Evolutionary conservation across 2,329 filamentous ascomycete genomes (phyloP).

Genomic region (Clonostachys rhizophaga): DNA sequence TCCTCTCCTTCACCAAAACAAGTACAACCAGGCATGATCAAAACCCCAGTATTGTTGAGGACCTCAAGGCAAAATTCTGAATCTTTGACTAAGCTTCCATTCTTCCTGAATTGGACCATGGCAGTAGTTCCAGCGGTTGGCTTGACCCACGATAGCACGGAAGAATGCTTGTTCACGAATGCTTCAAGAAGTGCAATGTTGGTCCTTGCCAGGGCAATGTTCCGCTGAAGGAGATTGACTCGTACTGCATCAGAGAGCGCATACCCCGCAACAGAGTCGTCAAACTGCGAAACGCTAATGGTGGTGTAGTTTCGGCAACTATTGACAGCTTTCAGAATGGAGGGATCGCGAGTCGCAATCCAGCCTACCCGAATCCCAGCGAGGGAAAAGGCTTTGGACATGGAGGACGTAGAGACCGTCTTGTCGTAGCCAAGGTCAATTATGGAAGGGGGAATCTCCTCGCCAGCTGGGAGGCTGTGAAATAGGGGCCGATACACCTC

Average conservation of each 20-base stretch:
- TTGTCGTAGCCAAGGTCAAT: slow-evolving; percentile 69
- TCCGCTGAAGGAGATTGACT: slow-evolving; percentile 42
- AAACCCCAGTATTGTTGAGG: slow-evolving; percentile 63
- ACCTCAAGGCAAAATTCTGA: slow-evolving; percentile 67
- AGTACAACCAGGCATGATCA: slow-evolving; percentile 68
- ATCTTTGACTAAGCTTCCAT: slow-evolving; percentile 61
- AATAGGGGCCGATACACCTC: slow-evolving; percentile 85
- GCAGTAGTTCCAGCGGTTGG: slow-evolving; percentile 78
- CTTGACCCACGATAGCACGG: slow-evolving; percentile 64
- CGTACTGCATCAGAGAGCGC: slow-evolving; percentile 53
- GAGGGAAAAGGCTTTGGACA: slow-evolving; percentile 82
- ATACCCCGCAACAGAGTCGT: slow-evolving; percentile 73
- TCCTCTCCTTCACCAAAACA: slow-evolving; percentile 67
- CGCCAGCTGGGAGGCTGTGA: slow-evolving; percentile 48
- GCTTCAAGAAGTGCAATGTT: slow-evolving; percentile 63
- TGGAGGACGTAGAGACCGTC: slow-evolving; percentile 69
- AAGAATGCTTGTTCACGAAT: slow-evolving; percentile 62
- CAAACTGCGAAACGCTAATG: slow-evolving; percentile 78
- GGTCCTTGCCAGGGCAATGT: slow-evolving; percentile 54
- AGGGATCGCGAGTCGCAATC: slow-evolving; percentile 63
- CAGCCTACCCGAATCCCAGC: slow-evolving; percentile 81
- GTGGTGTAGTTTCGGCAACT: slow-evolving; percentile 76
- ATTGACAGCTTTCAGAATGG: slow-evolving; percentile 60
- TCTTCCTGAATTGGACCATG: slow-evolving; percentile 65
- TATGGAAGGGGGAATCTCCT: slow-evolving; percentile 53